These are phyloP conservation scores for Geotrichum candidum DNA, from an alignment of 1,139 yeast species.

Conservation along the genomic window DNA sequence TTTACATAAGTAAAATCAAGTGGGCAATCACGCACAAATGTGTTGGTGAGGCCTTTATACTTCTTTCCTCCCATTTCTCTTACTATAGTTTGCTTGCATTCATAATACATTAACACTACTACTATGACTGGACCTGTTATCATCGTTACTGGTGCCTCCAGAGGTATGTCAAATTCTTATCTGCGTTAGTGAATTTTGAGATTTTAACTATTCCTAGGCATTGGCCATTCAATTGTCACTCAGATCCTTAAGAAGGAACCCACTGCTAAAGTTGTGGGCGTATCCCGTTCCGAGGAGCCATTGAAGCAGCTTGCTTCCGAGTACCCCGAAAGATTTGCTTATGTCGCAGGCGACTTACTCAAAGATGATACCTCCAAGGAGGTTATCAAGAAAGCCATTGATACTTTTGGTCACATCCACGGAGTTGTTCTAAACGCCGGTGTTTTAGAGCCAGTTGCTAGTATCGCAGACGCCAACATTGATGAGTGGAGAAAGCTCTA, in stretches of 20 bases:
- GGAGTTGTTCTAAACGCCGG: constrained; percentile 86
- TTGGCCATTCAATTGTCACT: constrained; percentile 67
- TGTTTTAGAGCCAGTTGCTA: constrained; percentile 69
- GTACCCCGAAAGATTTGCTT: constrained; percentile 20
- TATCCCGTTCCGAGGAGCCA: constrained; percentile 58
- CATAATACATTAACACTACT: background rate
- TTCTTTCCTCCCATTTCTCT: background rate
- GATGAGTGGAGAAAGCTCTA: constrained; percentile 58
- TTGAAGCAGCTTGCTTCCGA: constrained; percentile 38
- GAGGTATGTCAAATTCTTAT: constrained; percentile 34
- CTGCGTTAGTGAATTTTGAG: background rate
- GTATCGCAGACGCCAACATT: constrained; percentile 46
- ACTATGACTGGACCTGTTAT: constrained; percentile 32
- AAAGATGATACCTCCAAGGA: constrained; percentile 36
- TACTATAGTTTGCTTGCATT: background rate
- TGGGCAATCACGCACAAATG: no score
- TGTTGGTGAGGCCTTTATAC: no score
- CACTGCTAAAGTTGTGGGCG: constrained; percentile 51
- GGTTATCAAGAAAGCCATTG: constrained; percentile 47
- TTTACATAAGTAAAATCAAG: no score
- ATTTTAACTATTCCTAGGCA: constrained; percentile 42
- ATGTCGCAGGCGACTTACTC: constrained; percentile 59
- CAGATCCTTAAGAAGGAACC: constrained; percentile 41
- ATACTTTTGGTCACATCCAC: constrained; percentile 55
- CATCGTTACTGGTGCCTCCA: constrained; percentile 65